A percentile compares a stretch with the other conserved stretches of the same genome.
Evolutionary conservation across 2,329 filamentous ascomycete species (phyloP).

Genomic region (Teratosphaeria nubilosa): DNA sequence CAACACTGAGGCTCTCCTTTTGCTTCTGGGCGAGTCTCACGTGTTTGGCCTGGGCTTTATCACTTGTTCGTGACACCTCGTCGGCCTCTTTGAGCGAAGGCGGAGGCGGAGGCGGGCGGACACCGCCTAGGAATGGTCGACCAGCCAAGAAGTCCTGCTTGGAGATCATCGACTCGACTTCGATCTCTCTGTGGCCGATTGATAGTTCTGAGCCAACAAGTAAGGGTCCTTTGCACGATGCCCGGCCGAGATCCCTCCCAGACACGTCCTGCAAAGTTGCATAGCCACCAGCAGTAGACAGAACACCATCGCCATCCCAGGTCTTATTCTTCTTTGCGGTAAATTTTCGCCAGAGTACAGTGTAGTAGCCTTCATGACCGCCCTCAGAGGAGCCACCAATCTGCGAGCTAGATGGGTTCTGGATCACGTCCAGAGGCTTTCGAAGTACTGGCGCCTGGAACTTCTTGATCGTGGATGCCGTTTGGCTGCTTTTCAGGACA

Average conservation of each 20-base stretch:
- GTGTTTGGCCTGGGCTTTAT: constrained; percentile 22
- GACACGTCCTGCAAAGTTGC: constrained; percentile 52
- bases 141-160: constrained; percentile 40
- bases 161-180: constrained; percentile 53
- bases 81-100: constrained; percentile 18
- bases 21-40: constrained; percentile 31
- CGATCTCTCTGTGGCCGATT: constrained; percentile 57
- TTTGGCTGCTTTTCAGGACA: constrained; percentile 20
- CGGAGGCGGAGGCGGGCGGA: constrained; percentile 15
- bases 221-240: constrained; percentile 45
- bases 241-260: constrained; percentile 53
- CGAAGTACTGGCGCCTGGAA: constrained; percentile 12
- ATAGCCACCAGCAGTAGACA: constrained; percentile 47
- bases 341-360: constrained; percentile 50
- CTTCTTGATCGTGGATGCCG: constrained; percentile 2
- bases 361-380: constrained; percentile 31
- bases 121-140: constrained; percentile 17
- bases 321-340: constrained; percentile 67
- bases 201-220: constrained; percentile 51
- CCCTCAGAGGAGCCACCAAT: constrained; percentile 5
- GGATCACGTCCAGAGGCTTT: constrained; percentile 22
- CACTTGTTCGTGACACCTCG: constrained; percentile 15
- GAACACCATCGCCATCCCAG: constrained; percentile 63
- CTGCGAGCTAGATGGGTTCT: constrained; percentile 13
- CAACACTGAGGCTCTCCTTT: constrained; percentile 26